Base-by-base conservation (phyloP, 1,139 yeast genomes). In the Taphrina communis region DNA sequence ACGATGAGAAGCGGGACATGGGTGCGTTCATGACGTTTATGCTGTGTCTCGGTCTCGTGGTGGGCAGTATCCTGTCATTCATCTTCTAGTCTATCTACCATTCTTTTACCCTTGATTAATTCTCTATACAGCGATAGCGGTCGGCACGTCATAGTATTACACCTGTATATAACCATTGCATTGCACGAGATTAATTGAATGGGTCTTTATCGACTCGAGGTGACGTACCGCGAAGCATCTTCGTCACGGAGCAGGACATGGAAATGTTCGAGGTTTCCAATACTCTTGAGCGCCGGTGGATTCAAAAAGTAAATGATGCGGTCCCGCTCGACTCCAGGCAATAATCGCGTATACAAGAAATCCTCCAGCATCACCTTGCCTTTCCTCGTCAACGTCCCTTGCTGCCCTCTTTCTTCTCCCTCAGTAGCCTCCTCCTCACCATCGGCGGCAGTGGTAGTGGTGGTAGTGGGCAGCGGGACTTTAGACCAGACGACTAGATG, bases 401-500 rank as follows among this genome's bases (percentile, higher is more conserved):
- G 44, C 21, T n/a, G 11, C 31, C 31, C 31, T 4, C 4, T 25
- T 25, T 25, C 31, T 4, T 25, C 31, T 25, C 31, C 31, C 2
- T 25, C 31, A 2, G 31, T 25, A 25, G 2, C 31, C 31, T 25
- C 4, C 31, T 25, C 31, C 31, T 25, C 31, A 4, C 4, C 31
- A 4, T 25, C 31, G 31, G 31, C 31, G 31, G 31, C 31, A 4
- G 31, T 2, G 31, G 31, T 4, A 4, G 31, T 25, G 4, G 2
- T 25, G 44, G 36, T 35, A 35, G 57, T 41, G 8, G 52, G 56
- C 21, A 80, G 75, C 14, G 73, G 72, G 1, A 78, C 74, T 65
- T 78, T 76, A 9, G 79, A 72, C 83, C 83, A 81, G 12, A 81
- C 81, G 6, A 80, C 82, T 7, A 80, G 72, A 71, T 81, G 83